A percentile compares a stretch with the other conserved stretches of the same genome.
These are phyloP conservation scores for Monilinia laxa DNA, from an alignment of 2,329 filamentous ascomycete genomes.

Conservation along the genomic window DNA sequence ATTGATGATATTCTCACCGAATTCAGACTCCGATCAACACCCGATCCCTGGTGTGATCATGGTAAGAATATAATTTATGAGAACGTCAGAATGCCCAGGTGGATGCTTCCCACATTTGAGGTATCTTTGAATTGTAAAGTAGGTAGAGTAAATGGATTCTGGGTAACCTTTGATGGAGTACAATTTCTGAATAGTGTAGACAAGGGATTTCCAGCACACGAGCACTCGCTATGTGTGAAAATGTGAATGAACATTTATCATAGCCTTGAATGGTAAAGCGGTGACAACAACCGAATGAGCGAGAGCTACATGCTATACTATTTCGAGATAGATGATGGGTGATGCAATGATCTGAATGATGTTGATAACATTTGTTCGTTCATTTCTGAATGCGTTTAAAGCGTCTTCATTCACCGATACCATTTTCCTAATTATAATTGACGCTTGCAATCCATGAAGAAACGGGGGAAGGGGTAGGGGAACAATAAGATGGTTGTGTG, in stretches of 20 bases:
- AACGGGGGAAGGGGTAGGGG: background rate
- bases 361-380: no score
- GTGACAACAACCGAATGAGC: no score
- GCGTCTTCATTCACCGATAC: no score
- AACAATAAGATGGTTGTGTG: background rate
- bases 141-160: background rate
- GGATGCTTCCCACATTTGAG: background rate
- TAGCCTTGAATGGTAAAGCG: background rate
- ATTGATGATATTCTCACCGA: background rate
- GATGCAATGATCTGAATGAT: no score
- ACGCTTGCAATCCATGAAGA: no score
- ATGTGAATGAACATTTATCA: background rate
- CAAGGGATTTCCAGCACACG: background rate
- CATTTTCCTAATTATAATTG: no score
- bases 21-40: background rate
- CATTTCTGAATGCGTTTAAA: no score
- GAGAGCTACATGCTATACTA: no score
- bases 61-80: background rate
- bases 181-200: no score
- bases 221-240: background rate
- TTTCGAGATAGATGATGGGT: no score
- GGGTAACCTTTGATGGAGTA: background rate
- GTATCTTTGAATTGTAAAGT: no score
- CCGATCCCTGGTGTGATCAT: background rate
- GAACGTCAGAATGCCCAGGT: background rate